Base-by-base conservation (phyloP, 108 stramenopile species). In the Cylindrotheca closterium region DNA sequence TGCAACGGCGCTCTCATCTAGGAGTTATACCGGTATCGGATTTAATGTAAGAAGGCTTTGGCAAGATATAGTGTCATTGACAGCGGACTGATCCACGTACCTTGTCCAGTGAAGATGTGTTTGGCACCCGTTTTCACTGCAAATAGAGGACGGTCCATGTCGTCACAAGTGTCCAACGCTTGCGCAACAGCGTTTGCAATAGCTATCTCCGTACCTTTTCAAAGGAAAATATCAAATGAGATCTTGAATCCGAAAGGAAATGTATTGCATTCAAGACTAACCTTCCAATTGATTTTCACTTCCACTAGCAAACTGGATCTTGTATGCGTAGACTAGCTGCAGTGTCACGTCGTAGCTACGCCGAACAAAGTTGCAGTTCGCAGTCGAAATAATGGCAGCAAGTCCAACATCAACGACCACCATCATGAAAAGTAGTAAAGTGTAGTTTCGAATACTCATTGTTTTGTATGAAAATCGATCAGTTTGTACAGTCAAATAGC, bases 251-350 rank as follows among this genome's bases (percentile, higher is more conserved):
- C n/a, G n/a, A n/a, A n/a, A n/a, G n/a, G n/a, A n/a, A n/a, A n/a
- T n/a, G n/a, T n/a, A n/a, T n/a, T n/a, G n/a, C n/a, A n/a, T n/a
- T n/a, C n/a, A n/a, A n/a, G n/a, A 15, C 37, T 42, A 10, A 42
- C 37, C 37, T 42, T 15, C 37, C 7, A 42, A 15, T 5, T 18
- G 8, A 1, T 29, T 30, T 19, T 49, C 33, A 10, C 47, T 34
- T 17, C 42, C 46, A 21, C 8, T 24, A 7, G 45, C 30, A 23
- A 67, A 67, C 31, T 73, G 64, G 1, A 66, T 64, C 24, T 27
- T 27, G 54, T 73, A 73, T 17, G 52, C 34, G 51, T 73, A 73
- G 30, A 52, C 53, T 15, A 73, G 64, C 47, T 73, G 72, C 17
- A 73, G 64, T 30, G 65, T 58, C 58, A 58, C 64, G 25, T 48